Percentiles rank a stretch among this genome's conserved stretches.
Evolutionary conservation across 345 rosid species (phyloP).

Genomic region (Brassica cretica): DNA sequence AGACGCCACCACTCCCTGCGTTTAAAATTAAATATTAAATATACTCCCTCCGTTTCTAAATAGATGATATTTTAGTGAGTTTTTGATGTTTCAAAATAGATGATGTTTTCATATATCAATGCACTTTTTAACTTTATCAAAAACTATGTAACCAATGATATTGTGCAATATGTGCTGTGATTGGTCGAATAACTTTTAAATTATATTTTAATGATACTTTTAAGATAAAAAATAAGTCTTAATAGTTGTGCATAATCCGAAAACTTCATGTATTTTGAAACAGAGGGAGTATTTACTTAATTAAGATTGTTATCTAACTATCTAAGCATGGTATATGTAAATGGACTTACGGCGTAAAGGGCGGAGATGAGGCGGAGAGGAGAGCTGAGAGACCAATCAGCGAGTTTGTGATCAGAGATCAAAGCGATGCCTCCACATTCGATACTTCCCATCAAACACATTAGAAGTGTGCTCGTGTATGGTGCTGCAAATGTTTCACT

Average conservation of each 20-base stretch:
- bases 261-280: no score
- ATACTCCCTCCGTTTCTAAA: no score
- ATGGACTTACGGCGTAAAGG: slow-evolving; percentile 59
- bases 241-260: no score
- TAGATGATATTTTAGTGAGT: no score
- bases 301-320: neutral
- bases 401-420: slow-evolving; percentile 40
- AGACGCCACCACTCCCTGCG: slow-evolving; percentile 75
- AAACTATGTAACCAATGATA: no score
- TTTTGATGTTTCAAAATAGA: no score
- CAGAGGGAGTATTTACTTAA: neutral
- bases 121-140: no score
- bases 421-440: slow-evolving; percentile 54
- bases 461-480: slow-evolving; percentile 69
- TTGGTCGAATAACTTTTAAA: no score
- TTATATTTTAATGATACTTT: no score
- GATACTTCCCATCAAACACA: slow-evolving; percentile 72
- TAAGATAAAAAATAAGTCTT: no score
- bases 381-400: slow-evolving; percentile 67
- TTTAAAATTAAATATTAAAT: neutral
- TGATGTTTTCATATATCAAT: no score
- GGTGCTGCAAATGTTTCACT: slow-evolving; percentile 75
- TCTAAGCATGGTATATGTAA: neutral
- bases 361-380: slow-evolving; percentile 60
- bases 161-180: no score